phyloP scores from a whole-genome alignment of 306 rosid genomes.

The Begonia loranthoides region DNA sequence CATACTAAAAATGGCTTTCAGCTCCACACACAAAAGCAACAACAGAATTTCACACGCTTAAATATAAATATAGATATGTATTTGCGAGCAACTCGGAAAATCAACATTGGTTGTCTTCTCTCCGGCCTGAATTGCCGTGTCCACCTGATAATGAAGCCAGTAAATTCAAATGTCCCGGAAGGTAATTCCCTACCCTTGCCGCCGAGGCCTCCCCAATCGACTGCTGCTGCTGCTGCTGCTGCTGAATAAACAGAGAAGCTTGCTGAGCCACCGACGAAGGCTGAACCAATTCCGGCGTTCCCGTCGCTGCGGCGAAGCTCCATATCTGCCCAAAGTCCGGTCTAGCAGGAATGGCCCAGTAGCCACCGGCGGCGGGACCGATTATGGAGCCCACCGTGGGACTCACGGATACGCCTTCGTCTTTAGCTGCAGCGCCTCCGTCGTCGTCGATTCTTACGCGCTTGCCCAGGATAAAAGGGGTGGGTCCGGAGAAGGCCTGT shows the following conservation, averaged over 20 bases:
- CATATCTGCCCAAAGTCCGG: slow-evolving; percentile 88
- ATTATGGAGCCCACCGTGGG: slow-evolving; percentile 22
- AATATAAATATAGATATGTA: background rate
- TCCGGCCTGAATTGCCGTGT: slow-evolving; percentile 71
- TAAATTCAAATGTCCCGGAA: slow-evolving; percentile 93
- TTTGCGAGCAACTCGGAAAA: background rate
- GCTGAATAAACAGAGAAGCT: slow-evolving; percentile 35
- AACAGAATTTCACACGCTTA: background rate
- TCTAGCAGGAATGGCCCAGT: slow-evolving; percentile 71
- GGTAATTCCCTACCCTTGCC: slow-evolving; percentile 90
- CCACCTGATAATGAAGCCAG: slow-evolving; percentile 93
- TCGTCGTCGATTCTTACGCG: slow-evolving; percentile 71
- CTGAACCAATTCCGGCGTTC: slow-evolving; percentile 50
- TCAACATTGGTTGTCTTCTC: slow-evolving; percentile 77
- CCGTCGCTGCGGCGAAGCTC: slow-evolving; percentile 50
- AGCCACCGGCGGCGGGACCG: slow-evolving; percentile 39
- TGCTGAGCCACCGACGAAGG: slow-evolving; percentile 32
- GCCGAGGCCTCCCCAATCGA: slow-evolving; percentile 93
- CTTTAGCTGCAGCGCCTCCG: slow-evolving; percentile 18
- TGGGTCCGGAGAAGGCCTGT: slow-evolving; percentile 48
- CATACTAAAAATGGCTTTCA: background rate
- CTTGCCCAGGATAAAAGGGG: slow-evolving; percentile 88
- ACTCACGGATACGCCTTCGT: slow-evolving; percentile 25
- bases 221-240: slow-evolving; percentile 47
- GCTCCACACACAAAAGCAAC: background rate